phyloP scores from a whole-genome alignment of 176 grass and related monocot species.

The Oryza australiensis region DNA sequence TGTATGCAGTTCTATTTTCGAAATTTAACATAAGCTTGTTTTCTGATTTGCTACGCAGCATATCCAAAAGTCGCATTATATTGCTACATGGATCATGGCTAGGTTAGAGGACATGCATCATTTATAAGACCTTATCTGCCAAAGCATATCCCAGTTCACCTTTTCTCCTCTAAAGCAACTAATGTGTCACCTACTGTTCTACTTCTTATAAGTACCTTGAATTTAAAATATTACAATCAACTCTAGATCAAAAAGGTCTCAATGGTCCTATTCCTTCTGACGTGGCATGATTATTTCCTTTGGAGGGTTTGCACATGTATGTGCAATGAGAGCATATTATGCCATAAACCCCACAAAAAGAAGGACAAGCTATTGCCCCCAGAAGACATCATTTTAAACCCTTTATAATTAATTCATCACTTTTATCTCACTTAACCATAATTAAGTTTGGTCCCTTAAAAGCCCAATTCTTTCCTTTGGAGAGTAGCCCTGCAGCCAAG shows the following conservation, averaged over 20 bases:
- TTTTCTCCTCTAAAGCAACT: constrained; percentile 1
- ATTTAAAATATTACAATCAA: not conserved
- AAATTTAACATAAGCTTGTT: not conserved
- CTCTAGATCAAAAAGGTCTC: not conserved
- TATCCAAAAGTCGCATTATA: not conserved
- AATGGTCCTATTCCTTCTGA: constrained; percentile 21
- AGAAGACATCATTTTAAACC: constrained; percentile 39
- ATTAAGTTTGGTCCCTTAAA: constrained; percentile 29
- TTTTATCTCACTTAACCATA: constrained; percentile 20
- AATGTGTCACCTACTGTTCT: constrained; percentile 24
- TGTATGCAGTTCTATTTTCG: not conserved
- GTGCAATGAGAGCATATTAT: constrained; percentile 44
- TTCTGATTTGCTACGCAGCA: not conserved
- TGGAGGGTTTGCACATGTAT: constrained; percentile 36
- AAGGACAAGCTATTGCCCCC: not conserved
- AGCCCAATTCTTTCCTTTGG: constrained; percentile 50
- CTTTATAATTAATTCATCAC: not conserved
- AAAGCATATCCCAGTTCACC: constrained; percentile 20
- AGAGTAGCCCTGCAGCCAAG: constrained; percentile 31
- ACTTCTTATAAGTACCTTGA: constrained; percentile 17
- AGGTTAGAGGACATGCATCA: not conserved
- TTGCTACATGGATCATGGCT: not conserved
- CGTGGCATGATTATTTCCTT: constrained; percentile 40
- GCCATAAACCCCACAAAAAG: constrained; percentile 35
- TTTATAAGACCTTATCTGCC: not conserved